These are phyloP conservation scores for Andrographis paniculata DNA, from an alignment of 305 asterid species.

Conservation along the genomic window DNA sequence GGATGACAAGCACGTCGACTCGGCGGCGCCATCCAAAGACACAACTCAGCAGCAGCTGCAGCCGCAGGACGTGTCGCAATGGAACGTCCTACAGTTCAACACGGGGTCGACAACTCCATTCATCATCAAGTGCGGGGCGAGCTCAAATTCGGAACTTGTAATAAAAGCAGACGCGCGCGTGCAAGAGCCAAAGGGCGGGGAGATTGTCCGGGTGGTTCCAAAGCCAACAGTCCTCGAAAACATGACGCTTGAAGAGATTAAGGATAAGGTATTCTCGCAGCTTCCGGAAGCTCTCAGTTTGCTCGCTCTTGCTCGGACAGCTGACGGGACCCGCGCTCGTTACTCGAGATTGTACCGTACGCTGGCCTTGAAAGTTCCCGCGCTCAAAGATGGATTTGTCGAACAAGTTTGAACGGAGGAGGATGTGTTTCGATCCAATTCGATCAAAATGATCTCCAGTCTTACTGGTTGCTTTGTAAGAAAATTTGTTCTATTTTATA, in stretches of 20 bases:
- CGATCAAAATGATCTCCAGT: too few relatives aligned
- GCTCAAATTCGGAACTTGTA: constrained; percentile 83
- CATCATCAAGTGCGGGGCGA: constrained; percentile 95
- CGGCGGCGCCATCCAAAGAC: constrained; percentile 34
- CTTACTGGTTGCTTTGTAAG: too few relatives aligned
- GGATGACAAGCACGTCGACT: constrained; percentile 49
- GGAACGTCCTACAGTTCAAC: constrained; percentile 95
- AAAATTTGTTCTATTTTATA: too few relatives aligned
- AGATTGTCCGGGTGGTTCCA: constrained; percentile 86
- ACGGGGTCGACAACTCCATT: constrained; percentile 88
- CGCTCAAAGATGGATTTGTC: constrained; percentile 77
- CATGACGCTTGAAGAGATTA: constrained; percentile 74
- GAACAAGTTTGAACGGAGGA: too few relatives aligned
- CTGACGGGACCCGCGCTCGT: constrained; percentile 92
- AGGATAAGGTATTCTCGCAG: constrained; percentile 53
- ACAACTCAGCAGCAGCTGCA: constrained; percentile 38
- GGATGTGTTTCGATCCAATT: too few relatives aligned
- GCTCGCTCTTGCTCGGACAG: constrained; percentile 89
- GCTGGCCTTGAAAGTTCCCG: constrained; percentile 96
- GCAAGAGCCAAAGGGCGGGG: constrained; percentile 96
- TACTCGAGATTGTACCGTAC: constrained; percentile 91
- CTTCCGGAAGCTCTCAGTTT: constrained; percentile 85
- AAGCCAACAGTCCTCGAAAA: constrained; percentile 67
- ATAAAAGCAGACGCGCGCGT: constrained; percentile 84
- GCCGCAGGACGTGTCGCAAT: constrained; percentile 84